Percentiles rank a stretch among this genome's conserved stretches.
phyloP scores from a whole-genome alignment of 768 basidiomycete genomes.

The Boletus bicolor region DNA sequence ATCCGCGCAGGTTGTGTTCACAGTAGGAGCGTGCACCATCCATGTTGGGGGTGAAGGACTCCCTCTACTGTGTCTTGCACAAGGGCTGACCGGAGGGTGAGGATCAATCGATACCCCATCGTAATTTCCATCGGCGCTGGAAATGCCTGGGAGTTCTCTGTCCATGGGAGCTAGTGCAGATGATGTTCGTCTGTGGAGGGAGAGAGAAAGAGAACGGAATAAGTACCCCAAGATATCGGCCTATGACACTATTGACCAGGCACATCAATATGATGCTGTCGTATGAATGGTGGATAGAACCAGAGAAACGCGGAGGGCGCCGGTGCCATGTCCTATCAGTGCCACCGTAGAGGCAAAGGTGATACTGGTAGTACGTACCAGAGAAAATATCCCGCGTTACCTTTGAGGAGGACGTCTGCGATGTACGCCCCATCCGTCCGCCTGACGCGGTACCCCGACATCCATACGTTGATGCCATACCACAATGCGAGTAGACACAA shows the following conservation, averaged over 20 bases:
- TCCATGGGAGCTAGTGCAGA: neutral
- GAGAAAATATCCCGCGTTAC: neutral
- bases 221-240: neutral
- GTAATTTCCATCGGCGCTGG: neutral
- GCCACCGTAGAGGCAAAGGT: too few species aligned
- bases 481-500: neutral
- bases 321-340: too few species aligned
- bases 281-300: too few species aligned
- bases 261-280: neutral
- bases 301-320: neutral
- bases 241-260: neutral
- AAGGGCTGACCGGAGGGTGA: neutral
- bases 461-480: neutral
- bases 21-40: too few species aligned
- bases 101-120: neutral
- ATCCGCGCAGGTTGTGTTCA: too few species aligned
- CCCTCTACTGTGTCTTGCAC: neutral
- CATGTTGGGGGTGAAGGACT: too few species aligned
- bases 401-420: neutral
- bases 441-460: too few species aligned
- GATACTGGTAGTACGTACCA: neutral
- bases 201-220: neutral
- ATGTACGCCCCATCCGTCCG: neutral
- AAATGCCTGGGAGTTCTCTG: neutral
- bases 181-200: neutral